Percentiles rank a stretch among this genome's conserved stretches.
phyloP scores from a whole-genome alignment of 768 basidiomycete species.

The Tricholoma sp. region DNA sequence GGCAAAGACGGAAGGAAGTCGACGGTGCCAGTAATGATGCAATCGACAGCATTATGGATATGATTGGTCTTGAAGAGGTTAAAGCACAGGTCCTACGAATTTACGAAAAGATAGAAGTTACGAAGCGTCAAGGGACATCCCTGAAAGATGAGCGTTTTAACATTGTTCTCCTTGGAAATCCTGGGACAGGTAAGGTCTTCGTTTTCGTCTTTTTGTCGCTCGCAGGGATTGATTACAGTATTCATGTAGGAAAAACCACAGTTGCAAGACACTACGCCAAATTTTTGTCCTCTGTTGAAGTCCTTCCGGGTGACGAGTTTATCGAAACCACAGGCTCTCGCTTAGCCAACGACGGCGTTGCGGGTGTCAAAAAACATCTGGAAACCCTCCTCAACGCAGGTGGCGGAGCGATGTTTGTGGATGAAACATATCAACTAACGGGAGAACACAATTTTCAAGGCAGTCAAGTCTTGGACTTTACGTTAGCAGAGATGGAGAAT shows the following conservation, averaged over 20 bases:
- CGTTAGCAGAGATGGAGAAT: slow-evolving; percentile 75
- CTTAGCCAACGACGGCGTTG: slow-evolving; percentile 52
- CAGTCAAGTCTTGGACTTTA: slow-evolving; percentile 57
- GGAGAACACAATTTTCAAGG: slow-evolving; percentile 44
- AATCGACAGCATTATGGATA: slow-evolving; percentile 64
- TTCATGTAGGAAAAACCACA: slow-evolving; percentile 57
- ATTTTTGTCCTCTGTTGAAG: slow-evolving; percentile 50
- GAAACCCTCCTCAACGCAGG: slow-evolving; percentile 43
- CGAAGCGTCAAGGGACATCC: slow-evolving; percentile 47
- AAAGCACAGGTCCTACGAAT: slow-evolving; percentile 56
- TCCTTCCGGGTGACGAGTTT: slow-evolving; percentile 49
- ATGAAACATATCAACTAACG: slow-evolving; percentile 68
- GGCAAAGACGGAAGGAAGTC: slow-evolving; percentile 52
- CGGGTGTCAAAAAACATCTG: slow-evolving; percentile 44
- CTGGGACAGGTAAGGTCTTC: slow-evolving; percentile 57
- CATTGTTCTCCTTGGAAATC: slow-evolving; percentile 60
- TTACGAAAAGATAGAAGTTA: slow-evolving; percentile 52
- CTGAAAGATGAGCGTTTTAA: slow-evolving; percentile 57
- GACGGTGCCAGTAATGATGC: slow-evolving; percentile 46
- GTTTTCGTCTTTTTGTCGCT: neutral
- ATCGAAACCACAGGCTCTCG: slow-evolving; percentile 60
- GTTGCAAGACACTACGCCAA: slow-evolving; percentile 60
- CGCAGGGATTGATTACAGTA: neutral
- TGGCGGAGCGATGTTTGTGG: slow-evolving; percentile 64
- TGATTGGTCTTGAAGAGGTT: slow-evolving; percentile 66